Base-by-base conservation (phyloP, 1,284 basidiomycete genomes). In the Ustilago hordei region DNA sequence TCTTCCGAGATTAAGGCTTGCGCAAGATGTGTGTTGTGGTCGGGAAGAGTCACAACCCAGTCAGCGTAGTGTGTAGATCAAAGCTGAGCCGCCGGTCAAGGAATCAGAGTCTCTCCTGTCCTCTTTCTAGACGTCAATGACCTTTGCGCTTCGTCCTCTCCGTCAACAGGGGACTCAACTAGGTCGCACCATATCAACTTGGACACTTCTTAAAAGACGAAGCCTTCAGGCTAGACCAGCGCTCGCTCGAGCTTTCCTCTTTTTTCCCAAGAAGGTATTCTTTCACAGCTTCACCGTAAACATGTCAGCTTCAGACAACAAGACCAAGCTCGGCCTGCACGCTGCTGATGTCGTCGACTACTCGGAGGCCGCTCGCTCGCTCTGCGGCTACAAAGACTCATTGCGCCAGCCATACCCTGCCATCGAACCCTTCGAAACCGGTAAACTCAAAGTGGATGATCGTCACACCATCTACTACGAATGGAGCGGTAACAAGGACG, bases 381-480 rank as follows among this genome's bases (percentile, higher is more conserved):
- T 82, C 4, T 53, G 54, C 2, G 74, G 66, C 11, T 70, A 70
- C 66, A 82, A 83, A 66, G 23, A 39, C 1, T 43, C 52, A 12
- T 60, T 84, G 1, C 68, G 80, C 12, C 38, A 66, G 31, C 74
- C 75, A 7, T 84, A 84, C 41, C 82, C 82, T 8, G 36, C 50
- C 13, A 75, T 83, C 61, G 81, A 84, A 38, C 74, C 82, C 0
- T 84, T 75, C 69, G 80, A 82, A 48, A 74, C 67, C 8, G 81
- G 82, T 8, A 63, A 52, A 15, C 65, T 82, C 19, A 55, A 65
- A 7, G 81, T 83, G 13, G 80, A 80, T 23, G 61, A 60, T 0
- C 65, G 69, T 2, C 84, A 85, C 69, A 64, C 64, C 23, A 64
- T 85, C 60, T 82, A 78, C 63, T 84, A 77, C 71, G 80, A 82